phyloP scores from a whole-genome alignment of 2,329 filamentous ascomycete genomes.

The Teratosphaeriaceae sp. region DNA sequence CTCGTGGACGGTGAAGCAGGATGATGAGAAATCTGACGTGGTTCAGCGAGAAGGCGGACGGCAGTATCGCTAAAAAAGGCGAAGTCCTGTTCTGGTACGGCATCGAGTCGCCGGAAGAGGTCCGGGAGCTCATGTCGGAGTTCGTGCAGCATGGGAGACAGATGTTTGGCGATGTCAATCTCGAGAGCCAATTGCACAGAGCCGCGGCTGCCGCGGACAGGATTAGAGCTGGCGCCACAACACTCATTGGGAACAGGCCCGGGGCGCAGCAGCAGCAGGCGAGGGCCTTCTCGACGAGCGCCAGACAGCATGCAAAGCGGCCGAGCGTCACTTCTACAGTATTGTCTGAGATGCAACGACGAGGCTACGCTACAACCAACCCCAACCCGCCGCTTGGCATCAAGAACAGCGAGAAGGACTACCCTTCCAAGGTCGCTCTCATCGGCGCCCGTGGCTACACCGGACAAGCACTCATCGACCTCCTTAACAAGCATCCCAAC shows the following conservation, averaged over 20 bases:
- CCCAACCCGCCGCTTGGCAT: slow-evolving; percentile 84
- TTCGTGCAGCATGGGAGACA: slow-evolving; percentile 75
- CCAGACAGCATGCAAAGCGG: slow-evolving; percentile 23
- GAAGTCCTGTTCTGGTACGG: slow-evolving; percentile 97
- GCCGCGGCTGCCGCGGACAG: slow-evolving; percentile 65
- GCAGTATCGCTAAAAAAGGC: slow-evolving; percentile 70
- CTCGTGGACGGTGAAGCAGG: slow-evolving; percentile 92
- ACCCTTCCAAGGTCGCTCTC: slow-evolving; percentile 72
- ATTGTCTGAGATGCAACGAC: slow-evolving; percentile 10
- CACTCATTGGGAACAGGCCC: slow-evolving; percentile 30
- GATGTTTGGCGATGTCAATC: slow-evolving; percentile 84
- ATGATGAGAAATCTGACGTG: slow-evolving; percentile 95
- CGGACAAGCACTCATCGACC: slow-evolving; percentile 79
- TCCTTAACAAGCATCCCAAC: slow-evolving; percentile 80
- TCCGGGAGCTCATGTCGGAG: slow-evolving; percentile 75
- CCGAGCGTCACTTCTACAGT: slow-evolving; percentile 5
- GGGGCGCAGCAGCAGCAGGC: slow-evolving; percentile 47
- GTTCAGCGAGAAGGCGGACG: slow-evolving; percentile 97
- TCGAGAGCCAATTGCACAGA: slow-evolving; percentile 75
- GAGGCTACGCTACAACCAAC: slow-evolving; percentile 60
- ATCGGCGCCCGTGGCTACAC: slow-evolving; percentile 94
- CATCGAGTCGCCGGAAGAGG: slow-evolving; percentile 71
- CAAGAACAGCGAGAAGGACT: slow-evolving; percentile 78
- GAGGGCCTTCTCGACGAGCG: slow-evolving; percentile 60
- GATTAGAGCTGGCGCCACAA: slow-evolving; percentile 44